These are phyloP conservation scores for Parachlorella kessleri DNA, from an alignment of 139 green algal genomes.

Conservation along the genomic window DNA sequence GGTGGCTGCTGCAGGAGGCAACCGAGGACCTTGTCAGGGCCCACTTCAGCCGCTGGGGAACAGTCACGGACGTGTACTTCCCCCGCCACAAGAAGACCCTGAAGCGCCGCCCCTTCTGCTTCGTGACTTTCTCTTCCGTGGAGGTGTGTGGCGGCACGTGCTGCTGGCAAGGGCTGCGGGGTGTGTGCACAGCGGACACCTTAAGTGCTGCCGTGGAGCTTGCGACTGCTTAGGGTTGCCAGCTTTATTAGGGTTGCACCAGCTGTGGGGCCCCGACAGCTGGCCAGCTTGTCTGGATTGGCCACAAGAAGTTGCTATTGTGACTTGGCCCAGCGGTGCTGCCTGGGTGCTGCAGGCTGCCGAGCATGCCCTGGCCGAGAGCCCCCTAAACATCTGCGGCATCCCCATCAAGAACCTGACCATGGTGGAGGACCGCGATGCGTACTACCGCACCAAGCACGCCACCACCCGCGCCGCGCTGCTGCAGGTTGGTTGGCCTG, in stretches of 20 bases:
- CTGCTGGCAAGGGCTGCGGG: background rate
- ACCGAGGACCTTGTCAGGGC: constrained; percentile 43
- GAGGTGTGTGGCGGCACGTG: constrained; percentile 9
- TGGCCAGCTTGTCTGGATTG: too few species aligned
- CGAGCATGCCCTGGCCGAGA: constrained; percentile 24
- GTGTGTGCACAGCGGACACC: too few species aligned
- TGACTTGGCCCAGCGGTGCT: too few species aligned
- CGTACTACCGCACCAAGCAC: constrained; percentile 49
- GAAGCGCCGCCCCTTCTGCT: constrained; percentile 48
- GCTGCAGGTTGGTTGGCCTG: background rate
- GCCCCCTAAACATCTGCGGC: constrained; percentile 39
- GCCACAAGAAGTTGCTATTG: too few species aligned
- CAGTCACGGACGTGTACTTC: constrained; percentile 52
- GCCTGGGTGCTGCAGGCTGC: constrained; percentile 12
- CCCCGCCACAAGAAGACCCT: constrained; percentile 47
- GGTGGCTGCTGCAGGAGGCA: constrained; percentile 29
- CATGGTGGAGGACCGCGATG: constrained; percentile 46
- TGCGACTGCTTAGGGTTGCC: too few species aligned
- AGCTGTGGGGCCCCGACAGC: too few species aligned
- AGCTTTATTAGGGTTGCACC: too few species aligned
- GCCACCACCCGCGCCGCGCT: constrained; percentile 27
- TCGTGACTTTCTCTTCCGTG: constrained; percentile 41
- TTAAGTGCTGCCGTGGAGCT: too few species aligned
- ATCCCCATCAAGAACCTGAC: constrained; percentile 48
- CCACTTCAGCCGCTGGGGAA: constrained; percentile 44